Base-by-base conservation (phyloP, 2,329 filamentous ascomycete species). In the Beauveria sp. region DNA sequence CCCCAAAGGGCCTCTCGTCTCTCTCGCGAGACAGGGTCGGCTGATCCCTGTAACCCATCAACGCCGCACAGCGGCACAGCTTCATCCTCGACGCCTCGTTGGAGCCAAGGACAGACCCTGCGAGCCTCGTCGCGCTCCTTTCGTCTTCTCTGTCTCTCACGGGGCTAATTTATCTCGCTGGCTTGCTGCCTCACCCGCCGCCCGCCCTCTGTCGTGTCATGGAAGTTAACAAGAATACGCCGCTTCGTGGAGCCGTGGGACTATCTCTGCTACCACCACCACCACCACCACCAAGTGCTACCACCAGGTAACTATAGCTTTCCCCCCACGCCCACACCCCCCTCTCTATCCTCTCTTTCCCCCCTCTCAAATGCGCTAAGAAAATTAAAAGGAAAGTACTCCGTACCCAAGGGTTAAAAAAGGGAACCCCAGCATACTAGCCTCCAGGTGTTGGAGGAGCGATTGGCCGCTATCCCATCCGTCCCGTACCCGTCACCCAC, bases 401-500 rank as follows among this genome's bases (percentile, higher is more conserved):
- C 12, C 30, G 30, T 34, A 16, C 12, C 34, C 34, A 37, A 37
- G 34, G 34, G 34, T 37, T 16, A 40, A 40, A 56, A 56, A 34
- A 56, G 12, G n/a, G n/a, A 30, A 51, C 55, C 34, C 56, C 56
- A 53, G 34, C 12, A 24, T 16, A 52, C 37, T 52, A 46, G 34
- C 12, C 12, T 37, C 12, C 34, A 37, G 46, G 18, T 41, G 47
- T 52, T 52, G 26, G 44, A 52, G 52, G 47, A 59, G 34, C 56
- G 56, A 59, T 52, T 59, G 56, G 56, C 47, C 56, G 56, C 56
- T 59, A 46, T 52, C 40, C 56, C 56, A 53, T 52, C 56, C 56
- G 56, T 59, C 56, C 56, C 56, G 56, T 59, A 52, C 56, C 55
- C 56, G 56, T 52, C 40, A 40, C 37, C 56, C 56, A 59, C 56